Conservation (phyloP, 2,329 filamentous ascomycete species). For the Xylaria sp. region DNA sequence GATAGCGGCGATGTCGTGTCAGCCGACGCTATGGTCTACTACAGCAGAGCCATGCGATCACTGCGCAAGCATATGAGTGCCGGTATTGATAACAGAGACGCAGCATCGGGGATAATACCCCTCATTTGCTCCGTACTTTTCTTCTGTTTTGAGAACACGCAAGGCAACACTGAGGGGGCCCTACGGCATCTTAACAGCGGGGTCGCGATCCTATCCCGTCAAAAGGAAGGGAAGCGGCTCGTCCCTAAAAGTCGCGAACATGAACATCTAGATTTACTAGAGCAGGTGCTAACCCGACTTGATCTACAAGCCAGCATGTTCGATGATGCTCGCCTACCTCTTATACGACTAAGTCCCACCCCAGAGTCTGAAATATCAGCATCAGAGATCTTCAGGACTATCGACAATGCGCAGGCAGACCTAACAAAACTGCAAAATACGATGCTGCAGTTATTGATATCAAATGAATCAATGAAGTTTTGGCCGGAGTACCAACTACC, state of each 20-base stretch:
- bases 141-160: conserved; percentile 23
- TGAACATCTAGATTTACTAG: conserved; percentile 8
- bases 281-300: conserved; percentile 16
- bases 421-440: conserved; percentile 12
- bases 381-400: neutral
- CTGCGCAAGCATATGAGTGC: conserved; percentile 23
- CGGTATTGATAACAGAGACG: conserved; percentile 10
- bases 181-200: conserved; percentile 19
- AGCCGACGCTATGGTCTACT: conserved; percentile 9
- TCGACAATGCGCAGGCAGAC: conserved; percentile 17
- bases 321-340: conserved; percentile 13
- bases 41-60: conserved; percentile 25
- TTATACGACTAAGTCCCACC: neutral
- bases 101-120: conserved; percentile 1
- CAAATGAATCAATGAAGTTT: conserved; percentile 11
- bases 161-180: conserved; percentile 17
- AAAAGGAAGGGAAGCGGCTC: neutral
- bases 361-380: neutral
- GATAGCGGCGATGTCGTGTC: neutral
- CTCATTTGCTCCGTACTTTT: conserved; percentile 24
- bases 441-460: conserved; percentile 16
- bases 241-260: neutral
- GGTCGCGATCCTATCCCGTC: conserved; percentile 9
- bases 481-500: conserved; percentile 2
- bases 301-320: conserved; percentile 28